phyloP scores from a whole-genome alignment of 768 basidiomycete genomes.

The Leucocoprinus sp. region DNA sequence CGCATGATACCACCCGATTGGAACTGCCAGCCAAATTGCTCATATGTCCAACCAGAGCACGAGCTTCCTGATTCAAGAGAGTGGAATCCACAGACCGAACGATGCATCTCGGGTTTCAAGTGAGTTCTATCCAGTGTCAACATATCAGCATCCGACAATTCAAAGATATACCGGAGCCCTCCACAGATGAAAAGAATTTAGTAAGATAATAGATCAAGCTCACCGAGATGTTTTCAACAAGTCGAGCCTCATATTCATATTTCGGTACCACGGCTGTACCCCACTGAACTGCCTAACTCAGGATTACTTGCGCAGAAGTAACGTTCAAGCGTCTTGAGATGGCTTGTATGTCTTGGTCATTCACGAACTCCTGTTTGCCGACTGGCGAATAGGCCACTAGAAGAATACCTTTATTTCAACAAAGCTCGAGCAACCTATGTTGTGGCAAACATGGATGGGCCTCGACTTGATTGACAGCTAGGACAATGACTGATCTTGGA shows the following conservation, averaged over 20 bases:
- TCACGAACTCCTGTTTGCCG: slow-evolving; percentile 19
- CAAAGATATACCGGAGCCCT: no score
- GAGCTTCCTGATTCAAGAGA: slow-evolving; percentile 20
- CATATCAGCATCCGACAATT: slow-evolving; percentile 28
- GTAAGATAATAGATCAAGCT: slow-evolving; percentile 15
- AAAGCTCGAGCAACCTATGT: slow-evolving; percentile 33
- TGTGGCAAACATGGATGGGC: slow-evolving; percentile 39
- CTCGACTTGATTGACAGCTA: slow-evolving; percentile 30
- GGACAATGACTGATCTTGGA: slow-evolving; percentile 5
- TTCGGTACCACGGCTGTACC: slow-evolving; percentile 50
- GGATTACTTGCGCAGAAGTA: slow-evolving; percentile 35
- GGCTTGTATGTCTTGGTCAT: slow-evolving; percentile 3
- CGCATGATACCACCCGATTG: slow-evolving; percentile 18
- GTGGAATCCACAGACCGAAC: slow-evolving; percentile 25
- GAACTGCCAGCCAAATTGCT: slow-evolving; percentile 30
- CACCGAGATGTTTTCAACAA: slow-evolving; percentile 36
- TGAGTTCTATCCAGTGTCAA: slow-evolving; percentile 30
- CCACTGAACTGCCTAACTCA: slow-evolving; percentile 51
- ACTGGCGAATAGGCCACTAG: slow-evolving; percentile 42
- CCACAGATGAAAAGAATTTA: no score
- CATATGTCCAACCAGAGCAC: slow-evolving; percentile 31
- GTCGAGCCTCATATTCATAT: slow-evolving; percentile 30
- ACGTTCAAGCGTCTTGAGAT: neutral
- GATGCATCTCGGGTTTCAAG: slow-evolving; percentile 29
- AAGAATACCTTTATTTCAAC: slow-evolving; percentile 30